Percentiles rank a stretch among this genome's conserved stretches.
Conservation (phyloP, 352 stramenopile genomes). For the Phytophthora multivora region DNA sequence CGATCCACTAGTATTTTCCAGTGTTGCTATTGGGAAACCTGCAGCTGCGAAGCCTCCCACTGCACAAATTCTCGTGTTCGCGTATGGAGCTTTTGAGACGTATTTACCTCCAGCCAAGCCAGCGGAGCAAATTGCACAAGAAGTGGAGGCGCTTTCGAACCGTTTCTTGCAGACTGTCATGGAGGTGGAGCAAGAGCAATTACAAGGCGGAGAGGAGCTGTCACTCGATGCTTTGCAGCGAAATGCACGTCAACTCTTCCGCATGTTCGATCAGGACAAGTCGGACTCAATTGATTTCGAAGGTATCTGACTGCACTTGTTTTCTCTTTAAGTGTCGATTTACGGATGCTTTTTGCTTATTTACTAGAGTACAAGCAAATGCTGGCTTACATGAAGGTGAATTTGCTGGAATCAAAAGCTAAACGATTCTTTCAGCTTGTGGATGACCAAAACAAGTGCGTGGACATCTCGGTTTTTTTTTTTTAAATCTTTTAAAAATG, state of each 20-base stretch:
- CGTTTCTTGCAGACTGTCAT: conserved; percentile 56
- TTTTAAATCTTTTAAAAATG: neutral
- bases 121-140: conserved; percentile 43
- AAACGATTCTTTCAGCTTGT: conserved; percentile 72
- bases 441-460: conserved; percentile 76
- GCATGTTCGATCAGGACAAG: conserved; percentile 74
- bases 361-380: conserved; percentile 77
- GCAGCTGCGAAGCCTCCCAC: conserved; percentile 59
- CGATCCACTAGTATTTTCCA: conserved; percentile 55
- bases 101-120: conserved; percentile 61
- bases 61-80: conserved; percentile 49
- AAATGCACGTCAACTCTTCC: conserved; percentile 65
- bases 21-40: conserved; percentile 65
- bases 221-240: conserved; percentile 53
- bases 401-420: conserved; percentile 73
- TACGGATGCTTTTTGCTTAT: no score
- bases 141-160: conserved; percentile 54
- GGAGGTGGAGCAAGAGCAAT: conserved; percentile 46
- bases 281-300: conserved; percentile 82
- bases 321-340: no score
- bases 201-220: conserved; percentile 38
- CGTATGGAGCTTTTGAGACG: conserved; percentile 59
- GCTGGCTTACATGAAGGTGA: conserved; percentile 69
- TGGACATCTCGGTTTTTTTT: neutral
- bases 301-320: conserved; percentile 27